These are phyloP conservation scores for Macrophomina pseudophaseolina DNA, from an alignment of 2,329 filamentous ascomycete species.

Conservation along the genomic window DNA sequence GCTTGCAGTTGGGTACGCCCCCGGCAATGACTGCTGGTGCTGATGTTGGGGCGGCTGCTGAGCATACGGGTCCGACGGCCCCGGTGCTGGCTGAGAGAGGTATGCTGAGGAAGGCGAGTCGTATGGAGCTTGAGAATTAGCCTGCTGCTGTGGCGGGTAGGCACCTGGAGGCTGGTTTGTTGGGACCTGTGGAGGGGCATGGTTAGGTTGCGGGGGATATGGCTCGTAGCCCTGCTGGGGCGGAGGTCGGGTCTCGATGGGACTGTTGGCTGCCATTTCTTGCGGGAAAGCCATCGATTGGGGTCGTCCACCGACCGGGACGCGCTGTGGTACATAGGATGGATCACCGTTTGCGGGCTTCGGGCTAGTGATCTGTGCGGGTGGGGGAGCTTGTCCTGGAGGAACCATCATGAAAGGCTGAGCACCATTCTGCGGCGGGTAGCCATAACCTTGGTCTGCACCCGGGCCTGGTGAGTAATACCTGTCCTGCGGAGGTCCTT, in stretches of 20 bases:
- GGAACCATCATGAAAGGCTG: slow-evolving; percentile 47
- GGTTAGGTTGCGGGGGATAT: slow-evolving; percentile 31
- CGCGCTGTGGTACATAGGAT: slow-evolving; percentile 44
- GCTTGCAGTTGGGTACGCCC: not conserved
- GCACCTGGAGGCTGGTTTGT: slow-evolving; percentile 33
- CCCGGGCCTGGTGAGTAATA: slow-evolving; percentile 45
- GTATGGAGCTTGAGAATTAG: slow-evolving; percentile 31
- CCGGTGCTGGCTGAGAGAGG: slow-evolving; percentile 30
- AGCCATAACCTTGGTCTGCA: slow-evolving; percentile 33
- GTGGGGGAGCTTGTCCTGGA: slow-evolving; percentile 34
- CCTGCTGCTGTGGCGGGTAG: slow-evolving; percentile 36
- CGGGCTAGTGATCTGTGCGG: slow-evolving; percentile 30
- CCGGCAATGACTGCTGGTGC: slow-evolving; percentile 22
- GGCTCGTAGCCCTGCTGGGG: slow-evolving; percentile 35
- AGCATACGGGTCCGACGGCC: slow-evolving; percentile 37
- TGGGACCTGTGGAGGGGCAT: slow-evolving; percentile 27
- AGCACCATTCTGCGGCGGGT: slow-evolving; percentile 36
- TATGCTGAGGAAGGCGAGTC: slow-evolving; percentile 28
- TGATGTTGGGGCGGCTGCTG: slow-evolving; percentile 38
- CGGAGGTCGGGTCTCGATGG: slow-evolving; percentile 49
- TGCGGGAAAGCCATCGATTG: slow-evolving; percentile 49
- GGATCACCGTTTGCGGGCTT: slow-evolving; percentile 39
- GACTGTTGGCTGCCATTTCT: slow-evolving; percentile 53
- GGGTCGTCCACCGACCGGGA: slow-evolving; percentile 40
- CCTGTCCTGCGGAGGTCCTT: slow-evolving; percentile 36